These are phyloP conservation scores for Ophiostoma ips DNA, from an alignment of 2,329 filamentous ascomycete genomes.

Conservation along the genomic window DNA sequence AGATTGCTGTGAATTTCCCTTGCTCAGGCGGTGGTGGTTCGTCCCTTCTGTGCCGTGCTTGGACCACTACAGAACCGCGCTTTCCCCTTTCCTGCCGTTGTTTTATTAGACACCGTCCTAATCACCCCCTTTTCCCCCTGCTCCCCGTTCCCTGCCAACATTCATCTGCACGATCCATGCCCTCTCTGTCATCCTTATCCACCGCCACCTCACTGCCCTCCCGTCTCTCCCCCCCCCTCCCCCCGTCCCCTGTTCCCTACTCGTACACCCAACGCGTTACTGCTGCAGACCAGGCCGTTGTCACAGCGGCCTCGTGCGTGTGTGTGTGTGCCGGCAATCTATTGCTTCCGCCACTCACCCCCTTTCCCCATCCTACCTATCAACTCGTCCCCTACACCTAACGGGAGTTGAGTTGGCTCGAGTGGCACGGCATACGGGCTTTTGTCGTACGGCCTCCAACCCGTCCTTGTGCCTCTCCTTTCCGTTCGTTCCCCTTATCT, in stretches of 20 bases:
- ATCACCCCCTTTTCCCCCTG: constrained; percentile 5
- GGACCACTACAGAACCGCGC: constrained; percentile 2
- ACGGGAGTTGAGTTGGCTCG: too few species aligned
- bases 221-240: too few species aligned
- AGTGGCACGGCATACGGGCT: not conserved
- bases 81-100: constrained; percentile 7
- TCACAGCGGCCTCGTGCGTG: not conserved
- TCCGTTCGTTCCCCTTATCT: not conserved
- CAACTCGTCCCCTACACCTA: not conserved
- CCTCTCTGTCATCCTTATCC: not conserved
- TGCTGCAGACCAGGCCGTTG: not conserved
- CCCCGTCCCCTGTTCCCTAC: not conserved
- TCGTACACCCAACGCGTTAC: not conserved
- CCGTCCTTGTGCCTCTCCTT: not conserved
- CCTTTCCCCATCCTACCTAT: not conserved
- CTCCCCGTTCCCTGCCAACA: not conserved
- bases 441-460: not conserved
- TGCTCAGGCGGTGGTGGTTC: constrained; percentile 1
- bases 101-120: constrained; percentile 4
- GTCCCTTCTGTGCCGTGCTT: constrained; percentile 6
- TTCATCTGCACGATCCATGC: not conserved
- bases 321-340: not conserved
- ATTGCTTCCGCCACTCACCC: not conserved
- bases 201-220: not conserved
- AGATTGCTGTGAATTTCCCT: not conserved